Evolutionary conservation across 2,329 filamentous ascomycete species (phyloP), one percentile per base, ranked within the genome.

Genomic region (Claviceps sp.): DNA sequence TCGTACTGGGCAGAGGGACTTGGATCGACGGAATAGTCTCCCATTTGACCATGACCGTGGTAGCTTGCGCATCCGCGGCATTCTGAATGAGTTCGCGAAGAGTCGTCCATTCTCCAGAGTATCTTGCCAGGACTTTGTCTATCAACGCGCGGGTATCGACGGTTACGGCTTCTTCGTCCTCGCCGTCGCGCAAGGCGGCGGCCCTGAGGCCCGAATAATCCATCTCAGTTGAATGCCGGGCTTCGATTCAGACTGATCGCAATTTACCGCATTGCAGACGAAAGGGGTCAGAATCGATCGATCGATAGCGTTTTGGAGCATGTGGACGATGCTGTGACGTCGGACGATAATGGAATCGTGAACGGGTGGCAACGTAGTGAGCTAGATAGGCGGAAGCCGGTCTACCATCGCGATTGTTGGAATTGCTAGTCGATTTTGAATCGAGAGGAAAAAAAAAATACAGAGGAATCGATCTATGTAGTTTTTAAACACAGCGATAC

Each of bases 71-170:
- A 71, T 98, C 93, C 56, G 93, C 91, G n/a, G 93, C 93, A 65
- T 98, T 98, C 64, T 98, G 93, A 45, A 98, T 89, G 55, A 98
- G 82, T 66, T 98, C 93, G 73, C 93, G 82, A 17, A 98, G 71
- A 8, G 79, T 86, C 5, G 81, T 89, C 84, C 91, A 96, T 73
- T 98, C 94, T 60, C 93, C 91, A 2, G 90, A 95, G 66, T 98
- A 98, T 63, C 93, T 79, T 9, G 93, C 93, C 48, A 98, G 78
- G 11, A 98, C 91, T 69, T 98, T 98, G 71, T 97, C 94, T 64
- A 98, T 98, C 60, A 98, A 70, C 44, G 93, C 93, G 62, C 94
- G 79, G 47, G 93, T 98, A 64, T 98, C 95, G 62, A 98, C 93
- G 0, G 93, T 98, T 52, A 98, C 93, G 43, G 93, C 93, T 68